A percentile compares a stretch with the other conserved stretches of the same genome.
Conservation (phyloP, 805 yeast genomes). For the Wickerhamomyces xylosicus region DNA sequence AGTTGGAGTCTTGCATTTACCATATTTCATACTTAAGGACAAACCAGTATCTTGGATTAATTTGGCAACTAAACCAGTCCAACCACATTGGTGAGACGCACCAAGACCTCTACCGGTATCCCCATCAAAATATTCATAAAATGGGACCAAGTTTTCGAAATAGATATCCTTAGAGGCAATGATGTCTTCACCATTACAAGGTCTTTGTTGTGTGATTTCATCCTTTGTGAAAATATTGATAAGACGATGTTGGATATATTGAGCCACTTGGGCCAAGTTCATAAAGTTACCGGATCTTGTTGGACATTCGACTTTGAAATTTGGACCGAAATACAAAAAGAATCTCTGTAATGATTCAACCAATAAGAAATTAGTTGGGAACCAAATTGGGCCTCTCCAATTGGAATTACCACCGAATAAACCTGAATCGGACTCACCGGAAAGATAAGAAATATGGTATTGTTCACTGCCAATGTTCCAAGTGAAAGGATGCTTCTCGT, state of each 20-base stretch:
- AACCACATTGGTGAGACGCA: conserved; percentile 90
- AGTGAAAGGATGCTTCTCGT: conserved; percentile 72
- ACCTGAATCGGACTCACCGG: conserved; percentile 88
- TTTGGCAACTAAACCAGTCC: conserved; percentile 91
- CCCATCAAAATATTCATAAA: conserved; percentile 86
- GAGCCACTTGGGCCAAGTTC: conserved; percentile 84
- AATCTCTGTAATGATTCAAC: conserved; percentile 84
- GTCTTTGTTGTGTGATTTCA: conserved; percentile 51
- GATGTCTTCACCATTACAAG: conserved; percentile 66
- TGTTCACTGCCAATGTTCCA: conserved; percentile 74
- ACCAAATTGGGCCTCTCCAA: conserved; percentile 98
- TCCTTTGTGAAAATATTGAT: conserved; percentile 68
- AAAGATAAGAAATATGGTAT: conserved; percentile 63
- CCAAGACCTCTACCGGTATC: conserved; percentile 93
- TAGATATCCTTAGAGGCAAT: conserved; percentile 52
- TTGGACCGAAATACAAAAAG: conserved; percentile 80
- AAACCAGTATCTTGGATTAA: conserved; percentile 85
- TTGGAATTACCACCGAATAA: conserved; percentile 95
- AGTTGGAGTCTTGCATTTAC: conserved; percentile 25
- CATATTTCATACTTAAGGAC: conserved; percentile 28
- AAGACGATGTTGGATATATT: conserved; percentile 78
- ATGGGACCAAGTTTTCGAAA: conserved; percentile 69
- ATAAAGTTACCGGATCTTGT: conserved; percentile 67
- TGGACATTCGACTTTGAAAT: conserved; percentile 80
- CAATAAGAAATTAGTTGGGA: conserved; percentile 78